phyloP scores from a whole-genome alignment of 306 rosid species.

The Glycine latifolia region DNA sequence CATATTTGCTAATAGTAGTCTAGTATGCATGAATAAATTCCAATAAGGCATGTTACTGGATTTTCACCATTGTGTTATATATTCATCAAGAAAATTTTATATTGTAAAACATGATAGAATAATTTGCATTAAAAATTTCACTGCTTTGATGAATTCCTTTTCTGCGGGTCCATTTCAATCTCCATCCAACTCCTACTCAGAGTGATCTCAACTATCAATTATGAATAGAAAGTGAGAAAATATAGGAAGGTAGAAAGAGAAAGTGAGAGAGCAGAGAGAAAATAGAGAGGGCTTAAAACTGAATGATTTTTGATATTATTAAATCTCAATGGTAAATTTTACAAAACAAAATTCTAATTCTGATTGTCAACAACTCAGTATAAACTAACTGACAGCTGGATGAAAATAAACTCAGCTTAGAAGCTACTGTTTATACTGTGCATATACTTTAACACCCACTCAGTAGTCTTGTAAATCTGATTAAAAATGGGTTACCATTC shows the following conservation, averaged over 20 bases:
- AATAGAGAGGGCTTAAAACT: neutral
- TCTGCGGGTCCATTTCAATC: too few species aligned
- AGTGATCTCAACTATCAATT: neutral
- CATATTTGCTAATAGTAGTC: too few species aligned
- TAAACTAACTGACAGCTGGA: neutral
- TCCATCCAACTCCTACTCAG: too few species aligned
- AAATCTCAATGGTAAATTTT: neutral
- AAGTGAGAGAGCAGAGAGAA: neutral
- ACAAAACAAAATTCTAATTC: neutral
- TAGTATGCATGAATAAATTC: too few species aligned
- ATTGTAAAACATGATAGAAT: too few species aligned
- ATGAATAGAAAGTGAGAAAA: neutral
- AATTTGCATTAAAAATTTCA: too few species aligned
- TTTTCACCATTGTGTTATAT: too few species aligned
- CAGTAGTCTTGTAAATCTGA: conserved; percentile 38
- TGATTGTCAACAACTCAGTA: neutral
- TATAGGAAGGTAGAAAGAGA: neutral
- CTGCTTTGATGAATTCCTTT: too few species aligned
- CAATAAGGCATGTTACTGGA: too few species aligned
- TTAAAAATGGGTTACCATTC: conserved; percentile 18
- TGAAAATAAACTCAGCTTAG: conserved; percentile 1
- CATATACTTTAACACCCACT: conserved; percentile 1
- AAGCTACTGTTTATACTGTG: neutral
- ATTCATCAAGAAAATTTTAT: too few species aligned
- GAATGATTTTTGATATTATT: neutral